These are phyloP conservation scores for Penium margaritaceum DNA, from an alignment of 139 green algal genomes.

Conservation along the genomic window DNA sequence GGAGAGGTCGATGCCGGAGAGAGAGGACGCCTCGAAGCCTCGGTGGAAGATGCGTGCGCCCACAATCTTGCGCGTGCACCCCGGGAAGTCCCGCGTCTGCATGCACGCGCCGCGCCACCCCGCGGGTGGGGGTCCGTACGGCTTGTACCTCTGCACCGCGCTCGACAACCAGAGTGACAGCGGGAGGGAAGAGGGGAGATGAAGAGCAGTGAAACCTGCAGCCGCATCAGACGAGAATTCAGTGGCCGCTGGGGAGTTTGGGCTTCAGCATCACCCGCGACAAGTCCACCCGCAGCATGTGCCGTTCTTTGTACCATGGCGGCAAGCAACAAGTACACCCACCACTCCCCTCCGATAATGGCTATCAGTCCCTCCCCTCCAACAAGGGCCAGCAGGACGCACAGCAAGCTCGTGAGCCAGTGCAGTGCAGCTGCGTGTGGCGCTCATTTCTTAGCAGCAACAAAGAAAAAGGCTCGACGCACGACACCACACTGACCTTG, in stretches of 20 bases:
- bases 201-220: background rate
- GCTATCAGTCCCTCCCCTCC: too few species aligned
- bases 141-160: background rate
- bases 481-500: background rate
- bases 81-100: background rate
- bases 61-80: constrained; percentile 8
- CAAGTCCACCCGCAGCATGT: too few species aligned
- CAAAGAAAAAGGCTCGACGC: background rate
- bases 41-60: background rate
- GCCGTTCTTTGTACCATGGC: background rate
- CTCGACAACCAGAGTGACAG: background rate
- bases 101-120: background rate
- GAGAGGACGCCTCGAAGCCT: background rate
- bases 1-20: background rate
- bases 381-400: background rate
- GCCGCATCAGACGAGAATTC: background rate
- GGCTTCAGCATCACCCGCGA: background rate
- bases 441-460: too few species aligned
- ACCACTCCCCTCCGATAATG: background rate
- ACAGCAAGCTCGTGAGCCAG: background rate
- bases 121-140: background rate
- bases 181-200: background rate
- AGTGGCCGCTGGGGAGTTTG: background rate
- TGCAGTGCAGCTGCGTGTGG: too few species aligned
- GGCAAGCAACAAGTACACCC: background rate